These are phyloP conservation scores for Vitellaria paradoxa DNA, from an alignment of 179 eudicot genomes.

Conservation along the genomic window DNA sequence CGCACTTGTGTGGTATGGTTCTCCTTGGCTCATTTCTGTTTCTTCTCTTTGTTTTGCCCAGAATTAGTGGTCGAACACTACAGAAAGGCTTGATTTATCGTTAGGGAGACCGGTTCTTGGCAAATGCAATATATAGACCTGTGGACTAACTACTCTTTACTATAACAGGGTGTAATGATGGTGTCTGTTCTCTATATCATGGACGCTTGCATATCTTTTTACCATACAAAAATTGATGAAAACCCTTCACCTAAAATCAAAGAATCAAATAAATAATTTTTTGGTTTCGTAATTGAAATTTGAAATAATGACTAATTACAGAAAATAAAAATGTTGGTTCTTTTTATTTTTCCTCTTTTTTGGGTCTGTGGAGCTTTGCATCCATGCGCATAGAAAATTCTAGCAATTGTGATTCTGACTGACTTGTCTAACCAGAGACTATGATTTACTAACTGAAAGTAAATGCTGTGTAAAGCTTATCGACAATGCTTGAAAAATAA, in stretches of 20 bases:
- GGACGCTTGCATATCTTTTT: not conserved
- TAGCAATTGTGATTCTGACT: no score
- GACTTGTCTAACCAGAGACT: no score
- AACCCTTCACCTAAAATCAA: not conserved
- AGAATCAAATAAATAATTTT: not conserved
- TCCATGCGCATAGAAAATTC: no score
- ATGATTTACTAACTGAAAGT: not conserved
- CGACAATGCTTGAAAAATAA: not conserved
- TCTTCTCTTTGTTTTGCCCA: not conserved
- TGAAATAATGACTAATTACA: not conserved
- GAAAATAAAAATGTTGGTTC: not conserved
- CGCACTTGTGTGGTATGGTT: slow-evolving; percentile 88
- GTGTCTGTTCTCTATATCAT: not conserved
- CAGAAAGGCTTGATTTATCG: not conserved
- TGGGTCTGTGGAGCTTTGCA: no score
- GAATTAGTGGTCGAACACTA: not conserved
- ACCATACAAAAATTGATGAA: not conserved
- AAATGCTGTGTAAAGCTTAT: not conserved
- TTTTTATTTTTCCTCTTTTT: not conserved
- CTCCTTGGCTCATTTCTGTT: not conserved
- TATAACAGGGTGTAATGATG: no score
- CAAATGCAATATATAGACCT: not conserved
- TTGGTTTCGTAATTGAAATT: not conserved
- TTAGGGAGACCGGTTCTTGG: not conserved
- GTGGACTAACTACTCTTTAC: not conserved